phyloP scores from a whole-genome alignment of 2,329 filamentous ascomycete species.

The Penicillium corylophilum region DNA sequence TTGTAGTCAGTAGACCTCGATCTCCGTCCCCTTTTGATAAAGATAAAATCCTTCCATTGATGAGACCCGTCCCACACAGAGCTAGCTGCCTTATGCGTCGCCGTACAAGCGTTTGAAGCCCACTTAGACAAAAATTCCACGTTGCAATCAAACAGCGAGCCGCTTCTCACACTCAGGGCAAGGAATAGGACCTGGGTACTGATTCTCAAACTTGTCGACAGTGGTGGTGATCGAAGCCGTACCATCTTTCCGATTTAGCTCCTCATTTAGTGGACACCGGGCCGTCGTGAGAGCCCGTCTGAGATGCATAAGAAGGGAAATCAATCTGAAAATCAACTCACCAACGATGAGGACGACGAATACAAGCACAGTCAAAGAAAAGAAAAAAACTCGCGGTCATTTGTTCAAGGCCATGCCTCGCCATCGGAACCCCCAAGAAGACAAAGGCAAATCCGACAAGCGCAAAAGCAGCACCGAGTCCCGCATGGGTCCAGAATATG shows the following conservation, averaged over 20 bases:
- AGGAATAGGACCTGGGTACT: background rate
- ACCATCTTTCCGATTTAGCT: background rate
- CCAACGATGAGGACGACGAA: background rate
- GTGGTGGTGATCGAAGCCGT: background rate
- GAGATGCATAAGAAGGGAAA: background rate
- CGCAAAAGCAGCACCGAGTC: too few species aligned
- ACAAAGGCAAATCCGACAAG: too few species aligned
- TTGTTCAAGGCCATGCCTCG: background rate
- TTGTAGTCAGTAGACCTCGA: background rate
- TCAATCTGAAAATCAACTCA: background rate
- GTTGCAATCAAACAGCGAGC: background rate
- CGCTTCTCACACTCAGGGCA: background rate
- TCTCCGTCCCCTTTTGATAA: background rate
- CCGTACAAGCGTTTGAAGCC: too few species aligned
- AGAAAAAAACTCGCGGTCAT: background rate
- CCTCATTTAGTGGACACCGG: background rate
- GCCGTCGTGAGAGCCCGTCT: background rate
- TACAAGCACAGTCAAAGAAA: background rate
- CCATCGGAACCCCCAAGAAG: background rate
- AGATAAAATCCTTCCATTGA: background rate
- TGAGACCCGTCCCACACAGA: background rate
- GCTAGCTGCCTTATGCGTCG: background rate
- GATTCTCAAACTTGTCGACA: background rate
- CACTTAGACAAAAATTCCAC: background rate
- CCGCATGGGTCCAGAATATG: too few species aligned